Evolutionary conservation across 306 rosid species (phyloP), one percentile per base, ranked within the genome.

Genomic region (Calophaca sinica): DNA sequence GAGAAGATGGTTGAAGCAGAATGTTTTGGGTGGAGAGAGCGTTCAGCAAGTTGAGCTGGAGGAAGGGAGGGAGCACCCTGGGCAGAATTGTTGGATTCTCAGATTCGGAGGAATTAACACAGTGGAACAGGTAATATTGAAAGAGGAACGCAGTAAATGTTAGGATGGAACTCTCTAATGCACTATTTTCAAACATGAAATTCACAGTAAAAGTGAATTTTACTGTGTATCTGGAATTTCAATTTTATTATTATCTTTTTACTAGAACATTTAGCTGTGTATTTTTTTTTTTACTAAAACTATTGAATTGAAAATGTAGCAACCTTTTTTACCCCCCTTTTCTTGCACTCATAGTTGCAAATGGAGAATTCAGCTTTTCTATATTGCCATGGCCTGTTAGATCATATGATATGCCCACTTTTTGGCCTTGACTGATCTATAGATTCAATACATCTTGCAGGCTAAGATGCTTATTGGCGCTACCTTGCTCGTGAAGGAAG

Each of bases 391-490:
- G 58, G 32, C 74, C 14, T 48, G 29, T 62, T 70, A 64, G 41
- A 12, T 73, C 32, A 35, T 28, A 66, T 38, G 33, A 51, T 77
- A 50, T 49, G 42, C 58, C 52, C 82, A 33, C 15, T 64, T 75
- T 54, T 80, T 64, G 26, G 44, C 67, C 39, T 39, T 83, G 54
- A 69, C 69, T 78, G 67, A 75, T 20, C 26, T 33, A 33, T 33
- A 2, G 4, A 33, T 33, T 76, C 58, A 13, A 52, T 60, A 64
- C 82, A 39, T 39, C 26, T 39, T 73, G 75, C 87, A 94, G 99
- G 99, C 99, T 67, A 90, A 88, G 88, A 82, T 74, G 86, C 96
- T 94, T 69, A 70, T 89, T 67, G 99, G 99, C 2, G 79, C 99
- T 50, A 87, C 93, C 66, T 73, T 94, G 81, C 93, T 94, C 45